Conservation (phyloP, 108 stramenopile species). For the Conticribra guillardii region DNA sequence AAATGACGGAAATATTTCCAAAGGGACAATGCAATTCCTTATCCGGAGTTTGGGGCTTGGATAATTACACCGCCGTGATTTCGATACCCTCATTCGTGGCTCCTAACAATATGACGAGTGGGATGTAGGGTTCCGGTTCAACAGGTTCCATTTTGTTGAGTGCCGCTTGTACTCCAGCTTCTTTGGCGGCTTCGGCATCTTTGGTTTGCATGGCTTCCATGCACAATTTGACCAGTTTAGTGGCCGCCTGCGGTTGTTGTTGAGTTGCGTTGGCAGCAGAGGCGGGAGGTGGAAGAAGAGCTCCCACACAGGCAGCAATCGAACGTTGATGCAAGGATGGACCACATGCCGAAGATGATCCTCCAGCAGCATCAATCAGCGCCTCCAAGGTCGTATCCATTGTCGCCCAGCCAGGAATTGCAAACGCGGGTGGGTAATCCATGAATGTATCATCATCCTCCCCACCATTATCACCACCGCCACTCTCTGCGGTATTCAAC, state of each 20-base stretch:
- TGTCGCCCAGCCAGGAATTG: slow-evolving; percentile 73
- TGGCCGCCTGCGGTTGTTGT: slow-evolving; percentile 45
- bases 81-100: slow-evolving; percentile 40
- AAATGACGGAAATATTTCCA: slow-evolving; percentile 40
- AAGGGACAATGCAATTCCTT: slow-evolving; percentile 47
- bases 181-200: slow-evolving; percentile 25
- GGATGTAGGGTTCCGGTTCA: slow-evolving; percentile 25
- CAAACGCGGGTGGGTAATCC: slow-evolving; percentile 71
- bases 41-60: slow-evolving; percentile 36
- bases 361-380: slow-evolving; percentile 60
- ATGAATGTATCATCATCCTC: slow-evolving; percentile 47
- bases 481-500: not conserved
- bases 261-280: slow-evolving; percentile 30
- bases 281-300: slow-evolving; percentile 50
- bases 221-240: slow-evolving; percentile 25
- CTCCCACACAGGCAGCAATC: slow-evolving; percentile 67
- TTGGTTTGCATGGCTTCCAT: slow-evolving; percentile 21
- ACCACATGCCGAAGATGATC: slow-evolving; percentile 28
- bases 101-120: slow-evolving; percentile 29
- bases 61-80: slow-evolving; percentile 39
- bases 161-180: slow-evolving; percentile 17
- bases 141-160: slow-evolving; percentile 19
- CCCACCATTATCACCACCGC: slow-evolving; percentile 45
- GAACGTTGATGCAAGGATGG: slow-evolving; percentile 70
- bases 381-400: slow-evolving; percentile 70